Conservation (phyloP, 768 basidiomycete genomes). For the Leccinum incarnatum region DNA sequence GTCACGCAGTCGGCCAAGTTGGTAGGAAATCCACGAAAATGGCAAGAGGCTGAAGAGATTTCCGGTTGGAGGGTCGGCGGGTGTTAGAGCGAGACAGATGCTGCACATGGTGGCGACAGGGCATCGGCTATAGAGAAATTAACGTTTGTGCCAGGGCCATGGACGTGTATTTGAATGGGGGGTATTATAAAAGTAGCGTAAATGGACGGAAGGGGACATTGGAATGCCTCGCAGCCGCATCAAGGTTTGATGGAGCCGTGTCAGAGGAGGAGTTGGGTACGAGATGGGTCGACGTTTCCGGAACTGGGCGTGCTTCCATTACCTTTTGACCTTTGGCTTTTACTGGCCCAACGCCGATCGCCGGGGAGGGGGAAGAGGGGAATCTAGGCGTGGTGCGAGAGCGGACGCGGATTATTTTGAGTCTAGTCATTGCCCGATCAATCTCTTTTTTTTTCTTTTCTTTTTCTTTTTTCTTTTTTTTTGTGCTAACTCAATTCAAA, state of each 20-base stretch:
- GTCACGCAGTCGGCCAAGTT: not conserved
- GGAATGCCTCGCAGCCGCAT: constrained; percentile 11
- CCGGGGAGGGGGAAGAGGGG: not conserved
- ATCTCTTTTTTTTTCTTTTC: not conserved
- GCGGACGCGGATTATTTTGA: not conserved
- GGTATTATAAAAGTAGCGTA: constrained; percentile 6
- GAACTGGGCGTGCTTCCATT: constrained; percentile 12
- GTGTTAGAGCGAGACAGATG: constrained; percentile 1
- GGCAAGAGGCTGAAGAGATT: constrained; percentile 1
- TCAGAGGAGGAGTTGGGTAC: not conserved
- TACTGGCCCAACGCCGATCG: constrained; percentile 19
- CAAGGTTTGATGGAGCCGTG: constrained; percentile 28
- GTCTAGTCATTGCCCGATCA: constrained; percentile 22
- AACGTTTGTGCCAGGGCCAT: constrained; percentile 13
- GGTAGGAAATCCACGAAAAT: not conserved
- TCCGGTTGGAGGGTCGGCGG: not conserved
- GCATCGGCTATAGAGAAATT: constrained; percentile 14
- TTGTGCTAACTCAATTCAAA: constrained; percentile 55
- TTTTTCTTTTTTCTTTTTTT: not conserved
- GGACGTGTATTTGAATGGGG: constrained; percentile 4
- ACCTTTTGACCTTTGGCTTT: constrained; percentile 19
- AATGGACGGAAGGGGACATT: constrained; percentile 4
- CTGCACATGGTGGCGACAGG: constrained; percentile 8
- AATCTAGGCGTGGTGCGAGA: not conserved
- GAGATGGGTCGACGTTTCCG: constrained; percentile 2